A percentile compares a stretch with the other conserved stretches of the same genome.
Conservation (phyloP, 2,329 filamentous ascomycete genomes). For the Claviceps lovelessii region DNA sequence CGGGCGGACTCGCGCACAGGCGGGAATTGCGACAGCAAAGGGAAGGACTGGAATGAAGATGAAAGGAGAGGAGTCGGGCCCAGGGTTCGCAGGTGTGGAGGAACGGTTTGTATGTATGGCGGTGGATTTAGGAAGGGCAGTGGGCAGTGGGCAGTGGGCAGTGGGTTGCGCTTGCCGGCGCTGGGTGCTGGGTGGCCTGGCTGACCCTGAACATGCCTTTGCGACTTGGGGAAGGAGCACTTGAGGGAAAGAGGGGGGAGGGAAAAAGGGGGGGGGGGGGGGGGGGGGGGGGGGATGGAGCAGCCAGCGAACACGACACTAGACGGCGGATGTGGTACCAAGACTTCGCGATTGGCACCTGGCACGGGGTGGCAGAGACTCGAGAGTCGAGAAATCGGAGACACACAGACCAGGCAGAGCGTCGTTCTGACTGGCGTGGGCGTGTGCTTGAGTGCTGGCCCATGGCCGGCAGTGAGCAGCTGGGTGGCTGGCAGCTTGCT, state of each 20-base stretch:
- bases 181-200: background rate
- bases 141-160: background rate
- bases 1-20: conserved; percentile 8
- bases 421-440: background rate
- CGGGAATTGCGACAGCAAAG: conserved; percentile 13
- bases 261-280: background rate
- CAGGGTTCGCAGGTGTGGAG: conserved; percentile 4
- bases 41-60: conserved; percentile 19
- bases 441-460: background rate
- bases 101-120: conserved; percentile 10
- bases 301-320: background rate
- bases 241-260: background rate
- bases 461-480: no score
- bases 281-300: background rate
- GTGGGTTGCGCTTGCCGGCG: background rate
- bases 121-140: background rate
- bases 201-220: background rate
- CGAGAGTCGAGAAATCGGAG: background rate
- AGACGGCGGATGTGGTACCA: background rate
- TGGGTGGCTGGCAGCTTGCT: no score
- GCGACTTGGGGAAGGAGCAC: background rate
- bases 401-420: background rate
- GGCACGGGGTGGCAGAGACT: background rate
- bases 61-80: conserved; percentile 15
- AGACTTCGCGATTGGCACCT: background rate